These are phyloP conservation scores for Pseudopithomyces maydicus DNA, from an alignment of 2,329 filamentous ascomycete species.

Conservation along the genomic window DNA sequence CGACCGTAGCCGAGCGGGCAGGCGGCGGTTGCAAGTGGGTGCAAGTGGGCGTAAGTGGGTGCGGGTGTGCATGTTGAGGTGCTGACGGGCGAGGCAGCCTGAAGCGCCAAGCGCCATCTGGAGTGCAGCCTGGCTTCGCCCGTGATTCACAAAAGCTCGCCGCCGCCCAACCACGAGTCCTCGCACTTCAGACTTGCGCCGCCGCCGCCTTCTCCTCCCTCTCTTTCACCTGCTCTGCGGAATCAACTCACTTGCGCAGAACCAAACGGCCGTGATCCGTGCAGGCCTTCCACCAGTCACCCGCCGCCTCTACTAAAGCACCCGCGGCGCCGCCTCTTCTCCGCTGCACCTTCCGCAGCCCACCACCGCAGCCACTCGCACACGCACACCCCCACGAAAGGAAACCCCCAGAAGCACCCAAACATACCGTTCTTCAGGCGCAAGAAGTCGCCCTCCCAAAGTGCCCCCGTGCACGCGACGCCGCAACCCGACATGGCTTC, in stretches of 20 bases:
- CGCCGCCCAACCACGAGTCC: constrained; percentile 21
- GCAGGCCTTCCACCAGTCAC: constrained; percentile 2
- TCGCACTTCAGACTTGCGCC: constrained; percentile 6
- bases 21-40: no score
- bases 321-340: constrained; percentile 2
- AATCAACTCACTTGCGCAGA: constrained; percentile 1
- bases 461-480: constrained; percentile 42
- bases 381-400: constrained; percentile 1
- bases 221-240: neutral
- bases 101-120: neutral
- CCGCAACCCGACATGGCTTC: constrained; percentile 35
- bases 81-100: neutral
- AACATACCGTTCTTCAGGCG: constrained; percentile 36
- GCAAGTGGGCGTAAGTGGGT: no score
- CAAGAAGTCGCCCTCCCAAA: constrained; percentile 40
- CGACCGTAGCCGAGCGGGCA: no score
- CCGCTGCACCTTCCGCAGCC: constrained; percentile 6
- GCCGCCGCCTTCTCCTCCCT: neutral
- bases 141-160: constrained; percentile 36
- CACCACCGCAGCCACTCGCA: constrained; percentile 1
- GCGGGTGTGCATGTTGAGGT: neutral
- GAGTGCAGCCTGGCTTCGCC: constrained; percentile 32
- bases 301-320: constrained; percentile 2
- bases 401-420: constrained; percentile 10
- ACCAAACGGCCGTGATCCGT: constrained; percentile 4